Percentiles rank a stretch among this genome's conserved stretches.
Conservation (phyloP, 78 protist genomes). For the Creolimax fragrantissima region DNA sequence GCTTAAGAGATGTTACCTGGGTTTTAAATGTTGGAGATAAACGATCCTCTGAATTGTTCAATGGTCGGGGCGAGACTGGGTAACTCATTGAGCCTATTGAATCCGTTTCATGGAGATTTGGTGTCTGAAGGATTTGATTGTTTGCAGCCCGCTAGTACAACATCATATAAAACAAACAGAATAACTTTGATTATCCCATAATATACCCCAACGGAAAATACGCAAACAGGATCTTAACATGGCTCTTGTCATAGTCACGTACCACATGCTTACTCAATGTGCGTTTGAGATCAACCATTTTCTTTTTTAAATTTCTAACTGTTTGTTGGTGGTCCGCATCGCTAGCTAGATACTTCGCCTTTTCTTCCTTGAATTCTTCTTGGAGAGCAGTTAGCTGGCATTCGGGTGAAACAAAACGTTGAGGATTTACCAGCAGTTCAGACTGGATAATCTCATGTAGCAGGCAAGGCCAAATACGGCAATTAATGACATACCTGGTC, state of each 20-base stretch:
- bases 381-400: no score
- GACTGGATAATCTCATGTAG: no score
- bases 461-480: no score
- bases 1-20: no score
- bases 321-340: not conserved
- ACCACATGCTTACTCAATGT: not conserved
- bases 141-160: not conserved
- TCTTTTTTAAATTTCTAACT: not conserved
- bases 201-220: not conserved
- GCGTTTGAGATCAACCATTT: not conserved
- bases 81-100: not conserved
- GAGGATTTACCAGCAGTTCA: no score
- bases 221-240: not conserved
- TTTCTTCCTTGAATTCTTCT: no score
- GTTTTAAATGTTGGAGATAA: no score
- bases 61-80: not conserved
- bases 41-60: no score
- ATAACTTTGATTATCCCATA: no score
- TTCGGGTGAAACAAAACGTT: no score
- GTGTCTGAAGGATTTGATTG: not conserved
- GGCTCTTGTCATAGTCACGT: not conserved
- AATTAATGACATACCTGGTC: no score
- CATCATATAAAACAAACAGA: not conserved
- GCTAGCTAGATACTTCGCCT: not conserved
- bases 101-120: not conserved